A percentile compares a stretch with the other conserved stretches of the same genome.
Evolutionary conservation across 2,329 filamentous ascomycete genomes (phyloP).

Genomic region (Scedosporium boydii): DNA sequence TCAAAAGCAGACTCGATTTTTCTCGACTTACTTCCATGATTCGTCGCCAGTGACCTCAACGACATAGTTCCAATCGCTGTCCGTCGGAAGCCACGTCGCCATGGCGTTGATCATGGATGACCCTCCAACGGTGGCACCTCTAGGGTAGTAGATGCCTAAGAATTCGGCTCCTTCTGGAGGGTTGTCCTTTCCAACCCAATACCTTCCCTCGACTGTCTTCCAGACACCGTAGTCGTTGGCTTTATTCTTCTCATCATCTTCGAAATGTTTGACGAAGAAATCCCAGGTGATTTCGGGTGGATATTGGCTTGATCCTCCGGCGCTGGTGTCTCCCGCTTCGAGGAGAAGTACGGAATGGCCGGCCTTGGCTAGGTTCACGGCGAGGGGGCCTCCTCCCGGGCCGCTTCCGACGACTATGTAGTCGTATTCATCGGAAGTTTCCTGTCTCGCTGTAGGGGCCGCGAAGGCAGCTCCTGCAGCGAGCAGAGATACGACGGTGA

Average conservation of each 20-base stretch:
- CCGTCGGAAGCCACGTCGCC: constrained; percentile 26
- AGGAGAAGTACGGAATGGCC: constrained; percentile 48
- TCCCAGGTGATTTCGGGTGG: constrained; percentile 33
- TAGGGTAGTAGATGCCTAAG: constrained; percentile 24
- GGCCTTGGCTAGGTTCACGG: constrained; percentile 43
- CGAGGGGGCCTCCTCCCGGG: constrained; percentile 43
- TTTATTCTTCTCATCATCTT: constrained; percentile 33
- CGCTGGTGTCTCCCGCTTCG: constrained; percentile 37
- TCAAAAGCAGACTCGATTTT: too few relatives aligned
- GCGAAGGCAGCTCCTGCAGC: not conserved
- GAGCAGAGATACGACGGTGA: not conserved
- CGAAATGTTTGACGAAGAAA: constrained; percentile 53
- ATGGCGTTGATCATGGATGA: constrained; percentile 27
- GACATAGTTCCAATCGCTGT: constrained; percentile 31
- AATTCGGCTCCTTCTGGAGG: constrained; percentile 21
- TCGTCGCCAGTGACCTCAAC: constrained; percentile 29
- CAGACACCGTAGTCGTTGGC: constrained; percentile 41
- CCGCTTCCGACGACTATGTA: constrained; percentile 51
- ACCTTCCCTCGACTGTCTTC: constrained; percentile 21
- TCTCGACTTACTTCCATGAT: constrained; percentile 22
- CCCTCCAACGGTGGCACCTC: constrained; percentile 13
- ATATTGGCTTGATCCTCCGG: constrained; percentile 7
- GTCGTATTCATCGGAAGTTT: constrained; percentile 29
- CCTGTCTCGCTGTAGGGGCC: not conserved
- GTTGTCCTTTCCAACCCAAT: constrained; percentile 15